Evolutionary conservation across 495 filamentous ascomycete genomes (phyloP), one percentile per base, ranked within the genome.

Genomic region (Bacidia rubella): DNA sequence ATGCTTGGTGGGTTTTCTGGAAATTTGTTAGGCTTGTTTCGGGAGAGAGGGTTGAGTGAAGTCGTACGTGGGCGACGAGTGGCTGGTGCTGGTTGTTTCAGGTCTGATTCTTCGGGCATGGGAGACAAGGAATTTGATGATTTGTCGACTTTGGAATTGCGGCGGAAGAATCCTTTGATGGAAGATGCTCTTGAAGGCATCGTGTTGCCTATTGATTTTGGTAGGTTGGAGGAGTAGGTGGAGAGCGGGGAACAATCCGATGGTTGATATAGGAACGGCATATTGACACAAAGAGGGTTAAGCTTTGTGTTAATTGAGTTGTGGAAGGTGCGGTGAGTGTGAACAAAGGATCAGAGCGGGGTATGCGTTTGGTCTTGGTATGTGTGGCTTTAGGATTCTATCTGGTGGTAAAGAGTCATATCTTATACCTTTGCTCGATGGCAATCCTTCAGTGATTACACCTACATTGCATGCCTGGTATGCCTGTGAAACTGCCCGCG

Each of bases 81-180:
- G 4, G 24, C 20, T 11, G 45, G 22, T 27, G 22, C 42, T 25
- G 21, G 43, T 25, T 24, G 17, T 38, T 38, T 51, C 24, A 25
- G 43, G 47, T 51, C 39, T 53, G 51, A 27, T 26, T 55, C 53
- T 42, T 42, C 53, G 23, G 19, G 52, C 40, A 41, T 51, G 2
- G 56, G 11, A 26, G 56, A 54, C 7, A 58, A 54, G 4, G 48
- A 47, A 11, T 52, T 21, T 10, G 47, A 38, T 1, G 47, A 15
- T 11, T 11, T 50, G 25, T 32, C n/a, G 25, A n/a, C n/a, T n/a
- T 52, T 43, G 39, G 55, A 53, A 48, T 53, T 17, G 43, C 54
- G 50, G 21, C 3, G 19, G 19, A 39, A 40, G 0, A 47, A 11
- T n/a, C 19, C 43, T 20, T 24, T 41, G 2, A 9, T 32, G 0